Conservation (phyloP, 495 filamentous ascomycete genomes). For the Rusavskia elegans region DNA sequence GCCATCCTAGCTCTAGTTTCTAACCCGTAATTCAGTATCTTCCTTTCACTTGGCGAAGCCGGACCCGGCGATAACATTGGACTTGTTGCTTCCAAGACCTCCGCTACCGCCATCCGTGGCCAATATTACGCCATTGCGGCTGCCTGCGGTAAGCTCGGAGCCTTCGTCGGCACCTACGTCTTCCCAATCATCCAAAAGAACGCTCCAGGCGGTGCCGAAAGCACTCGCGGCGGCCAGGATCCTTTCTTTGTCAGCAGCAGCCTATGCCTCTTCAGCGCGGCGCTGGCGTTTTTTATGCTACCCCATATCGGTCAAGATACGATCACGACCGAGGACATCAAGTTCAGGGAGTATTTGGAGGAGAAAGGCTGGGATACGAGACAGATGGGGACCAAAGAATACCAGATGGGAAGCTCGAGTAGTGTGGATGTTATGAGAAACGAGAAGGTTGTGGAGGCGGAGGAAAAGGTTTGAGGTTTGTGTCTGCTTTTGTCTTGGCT, state of each 20-base stretch:
- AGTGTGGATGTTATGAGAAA: slow-evolving; percentile 4
- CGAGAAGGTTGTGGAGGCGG: slow-evolving; percentile 1
- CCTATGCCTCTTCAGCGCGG: slow-evolving; percentile 47
- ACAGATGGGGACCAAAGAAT: slow-evolving; percentile 39
- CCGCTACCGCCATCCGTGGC: slow-evolving; percentile 70
- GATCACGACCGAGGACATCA: slow-evolving; percentile 50
- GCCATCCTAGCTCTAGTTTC: neutral
- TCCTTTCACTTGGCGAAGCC: slow-evolving; percentile 68
- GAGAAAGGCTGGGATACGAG: slow-evolving; percentile 53
- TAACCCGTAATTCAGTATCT: slow-evolving; percentile 40
- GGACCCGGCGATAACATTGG: slow-evolving; percentile 90
- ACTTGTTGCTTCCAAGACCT: slow-evolving; percentile 71
- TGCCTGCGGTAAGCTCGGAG: slow-evolving; percentile 72
- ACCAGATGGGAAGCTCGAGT: slow-evolving; percentile 8
- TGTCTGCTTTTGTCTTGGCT: too few species aligned
- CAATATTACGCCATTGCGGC: slow-evolving; percentile 88
- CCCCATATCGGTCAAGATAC: slow-evolving; percentile 60
- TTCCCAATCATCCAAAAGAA: slow-evolving; percentile 54
- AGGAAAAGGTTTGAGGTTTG: neutral
- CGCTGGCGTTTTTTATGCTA: slow-evolving; percentile 39
- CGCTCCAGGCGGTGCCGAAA: slow-evolving; percentile 41
- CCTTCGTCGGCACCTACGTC: slow-evolving; percentile 76
- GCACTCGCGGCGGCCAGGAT: slow-evolving; percentile 49
- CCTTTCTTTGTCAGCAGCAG: slow-evolving; percentile 61
- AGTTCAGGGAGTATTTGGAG: slow-evolving; percentile 53